Percentiles rank a stretch among this genome's conserved stretches.
Conservation (phyloP, 208 protist species). For the Trypanosoma rangeli region DNA sequence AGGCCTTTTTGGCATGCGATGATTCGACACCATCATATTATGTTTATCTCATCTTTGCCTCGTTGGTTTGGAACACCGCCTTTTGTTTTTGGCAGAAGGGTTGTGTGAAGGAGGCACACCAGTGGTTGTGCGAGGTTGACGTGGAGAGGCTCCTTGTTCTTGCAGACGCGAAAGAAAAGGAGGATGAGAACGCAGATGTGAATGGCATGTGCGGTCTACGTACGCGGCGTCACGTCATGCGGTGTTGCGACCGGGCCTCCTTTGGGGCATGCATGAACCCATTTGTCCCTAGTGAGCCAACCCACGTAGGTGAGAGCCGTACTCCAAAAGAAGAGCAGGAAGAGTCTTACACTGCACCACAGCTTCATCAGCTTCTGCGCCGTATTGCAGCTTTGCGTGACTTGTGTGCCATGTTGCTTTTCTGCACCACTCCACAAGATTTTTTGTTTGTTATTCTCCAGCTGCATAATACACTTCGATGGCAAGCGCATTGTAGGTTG, state of each 20-base stretch:
- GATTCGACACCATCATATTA: conserved; percentile 15
- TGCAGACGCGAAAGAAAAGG: neutral
- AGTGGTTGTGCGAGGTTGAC: conserved; percentile 52
- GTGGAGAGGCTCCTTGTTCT: conserved; percentile 32
- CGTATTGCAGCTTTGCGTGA: conserved; percentile 51
- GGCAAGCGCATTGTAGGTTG: conserved; percentile 21
- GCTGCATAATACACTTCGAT: conserved; percentile 30
- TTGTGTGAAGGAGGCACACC: conserved; percentile 48
- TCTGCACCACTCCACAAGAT: conserved; percentile 47
- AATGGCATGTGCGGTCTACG: neutral
- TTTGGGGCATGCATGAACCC: neutral
- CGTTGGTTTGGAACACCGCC: conserved; percentile 56
- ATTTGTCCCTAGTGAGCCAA: neutral
- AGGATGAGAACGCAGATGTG: neutral
- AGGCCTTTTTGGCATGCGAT: neutral
- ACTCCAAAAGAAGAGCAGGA: conserved; percentile 1
- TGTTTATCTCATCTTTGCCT: conserved; percentile 36
- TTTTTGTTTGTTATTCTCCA: conserved; percentile 48
- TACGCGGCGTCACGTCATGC: conserved; percentile 2
- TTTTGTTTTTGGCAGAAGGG: conserved; percentile 61
- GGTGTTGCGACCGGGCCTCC: neutral
- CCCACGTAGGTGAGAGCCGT: conserved; percentile 5
- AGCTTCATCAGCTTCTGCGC: conserved; percentile 16
- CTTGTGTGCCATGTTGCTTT: conserved; percentile 46
- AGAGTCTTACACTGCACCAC: neutral